Percentiles rank a stretch among this genome's conserved stretches.
These are phyloP conservation scores for Polytolypa hystricis DNA, from an alignment of 2,329 filamentous ascomycete genomes.

Conservation along the genomic window DNA sequence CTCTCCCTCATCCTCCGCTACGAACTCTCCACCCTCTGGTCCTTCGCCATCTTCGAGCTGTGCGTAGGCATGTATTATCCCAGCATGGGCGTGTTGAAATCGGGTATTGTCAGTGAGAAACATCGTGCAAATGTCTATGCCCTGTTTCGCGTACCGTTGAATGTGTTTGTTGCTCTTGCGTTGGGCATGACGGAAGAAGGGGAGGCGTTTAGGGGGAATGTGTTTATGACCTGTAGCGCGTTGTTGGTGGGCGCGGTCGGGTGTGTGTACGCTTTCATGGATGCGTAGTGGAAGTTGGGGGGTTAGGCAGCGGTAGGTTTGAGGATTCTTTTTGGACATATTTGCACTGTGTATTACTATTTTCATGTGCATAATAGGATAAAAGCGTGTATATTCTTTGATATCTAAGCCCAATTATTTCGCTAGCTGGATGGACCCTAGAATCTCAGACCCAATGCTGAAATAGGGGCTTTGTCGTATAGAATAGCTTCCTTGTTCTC, in stretches of 20 bases:
- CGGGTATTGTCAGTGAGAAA: constrained; percentile 43
- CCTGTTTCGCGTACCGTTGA: constrained; percentile 47
- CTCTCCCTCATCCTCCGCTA: constrained; percentile 30
- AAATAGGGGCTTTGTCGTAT: too few species aligned
- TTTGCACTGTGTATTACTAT: too few species aligned
- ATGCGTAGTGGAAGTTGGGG: too few species aligned
- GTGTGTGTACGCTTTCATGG: too few species aligned
- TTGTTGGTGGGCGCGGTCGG: constrained; percentile 6
- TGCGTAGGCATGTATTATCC: constrained; percentile 51
- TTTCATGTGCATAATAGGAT: too few species aligned
- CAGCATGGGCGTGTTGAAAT: constrained; percentile 45
- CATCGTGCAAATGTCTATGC: constrained; percentile 46
- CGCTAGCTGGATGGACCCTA: too few species aligned
- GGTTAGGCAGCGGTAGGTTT: too few species aligned
- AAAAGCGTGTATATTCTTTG: too few species aligned
- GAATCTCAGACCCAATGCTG: too few species aligned
- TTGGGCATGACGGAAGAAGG: constrained; percentile 37
- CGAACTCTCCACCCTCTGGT: constrained; percentile 41
- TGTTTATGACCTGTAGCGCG: constrained; percentile 22
- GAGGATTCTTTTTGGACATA: too few species aligned
- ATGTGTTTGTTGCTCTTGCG: constrained; percentile 44
- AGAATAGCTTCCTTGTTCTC: too few species aligned
- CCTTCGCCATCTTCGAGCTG: constrained; percentile 47
- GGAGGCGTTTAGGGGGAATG: constrained; percentile 19
- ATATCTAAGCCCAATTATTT: too few species aligned